Base-by-base conservation (phyloP, 495 filamentous ascomycete species). In the Bacidia gigantensis region DNA sequence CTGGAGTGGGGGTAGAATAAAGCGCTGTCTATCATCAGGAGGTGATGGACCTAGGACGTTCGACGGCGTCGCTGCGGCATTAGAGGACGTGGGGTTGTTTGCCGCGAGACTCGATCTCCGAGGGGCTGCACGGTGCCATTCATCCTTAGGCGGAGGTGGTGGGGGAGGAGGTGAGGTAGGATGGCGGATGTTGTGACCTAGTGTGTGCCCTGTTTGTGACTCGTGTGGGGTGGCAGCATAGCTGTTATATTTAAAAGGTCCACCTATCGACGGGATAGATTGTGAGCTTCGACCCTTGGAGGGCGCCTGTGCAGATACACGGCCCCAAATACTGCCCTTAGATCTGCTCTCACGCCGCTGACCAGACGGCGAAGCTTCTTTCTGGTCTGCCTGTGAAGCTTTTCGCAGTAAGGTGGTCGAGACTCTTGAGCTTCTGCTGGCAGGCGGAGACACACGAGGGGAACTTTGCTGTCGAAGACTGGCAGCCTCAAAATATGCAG, bases 81-180 rank as follows among this genome's bases (percentile, higher is more conserved):
- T 43, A 17, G 25, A 46, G 29, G 53, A 29, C 22, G 3, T 9
- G 25, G 45, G 25, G 21, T 52, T 26, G 42, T 46, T 11, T 17
- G 45, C 32, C n/a, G 25, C 26, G 32, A 50, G 20, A 32, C 26
- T 54, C 44, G 57, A 50, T 18, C 43, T 41, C 11, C 26, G 35
- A 17, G 54, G 47, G 14, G 21, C 48, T 11, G 56, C 1, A 3
- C n/a, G 49, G 25, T 51, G 52, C 54, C 54, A 59, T 2, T 53
- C 50, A 24, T 62, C 60, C 42, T 62, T 62, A 2, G 60, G 60
- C 23, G 60, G 60, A 2, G 57, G 57, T 21, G 60, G 57, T 1
- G 60, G 60, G 21, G 60, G 60, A 11, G 55, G 54, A 14, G 60
- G 60, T 9, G 57, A 57, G 11, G 39, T 42, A 7, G 50, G 46